Percentiles rank a stretch among this genome's conserved stretches.
Conservation (phyloP, 805 yeast genomes). For the Candida caryicola region DNA sequence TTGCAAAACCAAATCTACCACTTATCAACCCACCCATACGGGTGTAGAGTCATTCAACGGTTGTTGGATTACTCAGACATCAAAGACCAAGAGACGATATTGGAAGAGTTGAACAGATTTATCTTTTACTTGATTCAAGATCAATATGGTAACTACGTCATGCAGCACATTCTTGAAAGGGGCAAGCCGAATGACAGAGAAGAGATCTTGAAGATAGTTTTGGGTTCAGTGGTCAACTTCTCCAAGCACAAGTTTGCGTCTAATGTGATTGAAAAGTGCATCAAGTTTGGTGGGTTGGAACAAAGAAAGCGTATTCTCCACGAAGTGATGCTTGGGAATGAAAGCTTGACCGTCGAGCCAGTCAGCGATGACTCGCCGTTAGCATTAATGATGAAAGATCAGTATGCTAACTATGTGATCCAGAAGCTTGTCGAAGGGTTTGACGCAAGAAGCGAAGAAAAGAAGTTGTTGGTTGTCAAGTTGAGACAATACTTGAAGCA, state of each 20-base stretch:
- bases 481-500: conserved; percentile 78
- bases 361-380: conserved; percentile 68
- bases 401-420: conserved; percentile 94
- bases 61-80: conserved; percentile 73
- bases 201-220: conserved; percentile 63
- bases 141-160: conserved; percentile 96
- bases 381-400: conserved; percentile 94
- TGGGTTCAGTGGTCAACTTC: conserved; percentile 69
- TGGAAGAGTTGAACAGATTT: conserved; percentile 69
- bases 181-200: conserved; percentile 65
- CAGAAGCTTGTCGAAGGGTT: conserved; percentile 89
- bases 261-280: conserved; percentile 93
- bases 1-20: conserved; percentile 73
- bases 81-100: conserved; percentile 62
- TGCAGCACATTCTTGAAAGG: conserved; percentile 89
- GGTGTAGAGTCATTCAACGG: conserved; percentile 95
- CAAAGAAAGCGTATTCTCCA: conserved; percentile 65
- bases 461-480: conserved; percentile 64
- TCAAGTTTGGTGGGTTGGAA: conserved; percentile 61
- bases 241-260: conserved; percentile 98
- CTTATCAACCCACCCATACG: conserved; percentile 92
- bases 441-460: conserved; percentile 57
- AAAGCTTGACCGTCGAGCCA: conserved; percentile 42
- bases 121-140: conserved; percentile 82
- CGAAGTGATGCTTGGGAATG: conserved; percentile 58